These are phyloP conservation scores for Heritiera fomes DNA, from an alignment of 345 rosid genomes.

Conservation along the genomic window DNA sequence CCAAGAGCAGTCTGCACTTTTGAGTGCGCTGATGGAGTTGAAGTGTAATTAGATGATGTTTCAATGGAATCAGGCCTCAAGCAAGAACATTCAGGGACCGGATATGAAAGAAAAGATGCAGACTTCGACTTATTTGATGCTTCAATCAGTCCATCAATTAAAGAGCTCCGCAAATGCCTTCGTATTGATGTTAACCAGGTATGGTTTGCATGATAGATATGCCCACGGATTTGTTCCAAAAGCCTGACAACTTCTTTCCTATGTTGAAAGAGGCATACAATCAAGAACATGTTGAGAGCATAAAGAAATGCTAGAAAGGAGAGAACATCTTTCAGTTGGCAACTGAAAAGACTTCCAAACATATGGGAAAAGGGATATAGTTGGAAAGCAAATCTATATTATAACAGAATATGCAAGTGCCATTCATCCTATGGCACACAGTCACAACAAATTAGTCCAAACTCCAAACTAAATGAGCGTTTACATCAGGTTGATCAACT, in stretches of 20 bases:
- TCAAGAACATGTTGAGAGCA: neutral
- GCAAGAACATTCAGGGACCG: conserved; percentile 92
- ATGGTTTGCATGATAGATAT: conserved; percentile 75
- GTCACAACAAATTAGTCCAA: neutral
- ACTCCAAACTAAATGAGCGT: neutral
- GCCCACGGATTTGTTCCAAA: conserved; percentile 61
- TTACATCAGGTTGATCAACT: neutral
- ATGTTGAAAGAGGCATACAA: conserved; percentile 14
- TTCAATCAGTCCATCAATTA: conserved; percentile 63
- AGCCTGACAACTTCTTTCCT: conserved; percentile 72
- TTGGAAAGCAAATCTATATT: neutral
- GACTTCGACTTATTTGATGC: conserved; percentile 60
- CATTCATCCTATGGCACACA: neutral
- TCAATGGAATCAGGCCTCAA: conserved; percentile 26
- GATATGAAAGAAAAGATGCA: conserved; percentile 71
- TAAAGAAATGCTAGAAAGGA: no score
- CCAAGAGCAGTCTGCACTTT: conserved; percentile 55
- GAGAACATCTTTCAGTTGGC: neutral
- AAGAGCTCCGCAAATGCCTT: conserved; percentile 63
- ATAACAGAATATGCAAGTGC: neutral
- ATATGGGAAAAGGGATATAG: neutral
- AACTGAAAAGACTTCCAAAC: neutral
- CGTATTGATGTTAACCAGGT: conserved; percentile 79
- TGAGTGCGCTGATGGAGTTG: conserved; percentile 31
- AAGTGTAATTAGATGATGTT: conserved; percentile 30